Conservation (phyloP, 1,284 basidiomycete species). For the Somion occarium region DNA sequence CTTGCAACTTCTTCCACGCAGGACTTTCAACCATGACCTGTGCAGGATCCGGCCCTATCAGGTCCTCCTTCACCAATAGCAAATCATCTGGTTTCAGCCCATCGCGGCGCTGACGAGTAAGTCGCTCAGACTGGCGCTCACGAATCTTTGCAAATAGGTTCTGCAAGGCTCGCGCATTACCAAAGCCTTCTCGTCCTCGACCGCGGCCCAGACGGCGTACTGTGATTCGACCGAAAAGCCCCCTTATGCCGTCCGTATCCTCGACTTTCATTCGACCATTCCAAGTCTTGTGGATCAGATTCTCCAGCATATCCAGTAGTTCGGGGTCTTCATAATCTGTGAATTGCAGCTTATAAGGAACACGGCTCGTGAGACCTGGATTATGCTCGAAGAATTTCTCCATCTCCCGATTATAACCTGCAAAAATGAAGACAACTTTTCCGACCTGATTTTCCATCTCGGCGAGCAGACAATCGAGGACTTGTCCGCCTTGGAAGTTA, state of each 20-base stretch:
- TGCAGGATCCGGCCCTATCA: slow-evolving; percentile 61
- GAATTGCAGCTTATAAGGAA: slow-evolving; percentile 57
- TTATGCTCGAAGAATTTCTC: slow-evolving; percentile 73
- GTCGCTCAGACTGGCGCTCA: slow-evolving; percentile 47
- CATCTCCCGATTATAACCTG: slow-evolving; percentile 67
- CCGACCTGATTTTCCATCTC: slow-evolving; percentile 70
- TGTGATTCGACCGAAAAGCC: slow-evolving; percentile 53
- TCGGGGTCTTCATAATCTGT: slow-evolving; percentile 55
- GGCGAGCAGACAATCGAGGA: slow-evolving; percentile 61
- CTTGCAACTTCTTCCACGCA: slow-evolving; percentile 49
- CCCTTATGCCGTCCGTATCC: slow-evolving; percentile 36
- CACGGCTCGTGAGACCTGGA: slow-evolving; percentile 58
- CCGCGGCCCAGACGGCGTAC: slow-evolving; percentile 51
- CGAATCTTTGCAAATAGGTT: slow-evolving; percentile 41
- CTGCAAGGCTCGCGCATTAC: slow-evolving; percentile 58
- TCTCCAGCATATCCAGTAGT: slow-evolving; percentile 47
- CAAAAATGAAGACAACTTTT: slow-evolving; percentile 62
- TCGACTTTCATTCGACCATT: slow-evolving; percentile 49
- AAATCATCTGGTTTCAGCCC: slow-evolving; percentile 44
- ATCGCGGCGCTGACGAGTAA: slow-evolving; percentile 34
- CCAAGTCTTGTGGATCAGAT: slow-evolving; percentile 41
- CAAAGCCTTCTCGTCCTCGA: slow-evolving; percentile 52
- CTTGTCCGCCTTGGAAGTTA: slow-evolving; percentile 43
- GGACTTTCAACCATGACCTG: slow-evolving; percentile 38
- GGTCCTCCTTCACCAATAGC: slow-evolving; percentile 43